These are phyloP conservation scores for Gomphus sp. DNA, from an alignment of 1,284 basidiomycete genomes.

Conservation along the genomic window DNA sequence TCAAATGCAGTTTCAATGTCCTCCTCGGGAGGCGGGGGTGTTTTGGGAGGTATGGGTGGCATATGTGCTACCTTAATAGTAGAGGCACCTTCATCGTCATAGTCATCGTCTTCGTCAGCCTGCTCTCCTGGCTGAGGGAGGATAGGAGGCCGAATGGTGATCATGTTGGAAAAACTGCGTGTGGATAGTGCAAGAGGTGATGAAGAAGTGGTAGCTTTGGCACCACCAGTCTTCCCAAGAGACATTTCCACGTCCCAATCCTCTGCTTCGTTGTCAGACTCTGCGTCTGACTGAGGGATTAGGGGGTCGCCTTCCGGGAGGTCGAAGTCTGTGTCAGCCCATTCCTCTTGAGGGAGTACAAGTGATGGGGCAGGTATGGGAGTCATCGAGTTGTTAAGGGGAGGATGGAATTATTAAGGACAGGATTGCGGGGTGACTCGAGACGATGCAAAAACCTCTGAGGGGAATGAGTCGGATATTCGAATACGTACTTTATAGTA, in stretches of 20 bases:
- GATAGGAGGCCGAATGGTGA: conserved; percentile 58
- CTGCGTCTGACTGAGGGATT: conserved; percentile 23
- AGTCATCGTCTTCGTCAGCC: conserved; percentile 44
- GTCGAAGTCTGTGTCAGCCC: conserved; percentile 78
- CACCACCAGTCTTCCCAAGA: conserved; percentile 46
- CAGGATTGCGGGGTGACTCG: conserved; percentile 12
- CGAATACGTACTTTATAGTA: not conserved
- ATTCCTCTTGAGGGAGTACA: conserved; percentile 55
- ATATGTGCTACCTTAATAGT: conserved; percentile 65
- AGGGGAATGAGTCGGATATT: not conserved
- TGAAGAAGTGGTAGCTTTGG: conserved; percentile 35
- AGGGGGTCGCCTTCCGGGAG: conserved; percentile 63
- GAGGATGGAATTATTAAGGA: conserved; percentile 11
- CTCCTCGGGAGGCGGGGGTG: conserved; percentile 34
- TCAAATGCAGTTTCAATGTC: conserved; percentile 71
- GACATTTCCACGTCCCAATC: conserved; percentile 77
- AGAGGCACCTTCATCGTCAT: conserved; percentile 62
- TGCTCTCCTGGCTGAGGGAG: conserved; percentile 23
- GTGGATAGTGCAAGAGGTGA: conserved; percentile 21
- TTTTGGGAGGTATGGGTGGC: conserved; percentile 24
- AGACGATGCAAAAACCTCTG: not conserved
- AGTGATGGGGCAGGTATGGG: conserved; percentile 50
- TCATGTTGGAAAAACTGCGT: conserved; percentile 29
- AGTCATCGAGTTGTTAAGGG: conserved; percentile 33
- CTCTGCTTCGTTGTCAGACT: conserved; percentile 52